These are phyloP conservation scores for Blastocrithidia nonstop DNA, from an alignment of 208 protist genomes.

Conservation along the genomic window DNA sequence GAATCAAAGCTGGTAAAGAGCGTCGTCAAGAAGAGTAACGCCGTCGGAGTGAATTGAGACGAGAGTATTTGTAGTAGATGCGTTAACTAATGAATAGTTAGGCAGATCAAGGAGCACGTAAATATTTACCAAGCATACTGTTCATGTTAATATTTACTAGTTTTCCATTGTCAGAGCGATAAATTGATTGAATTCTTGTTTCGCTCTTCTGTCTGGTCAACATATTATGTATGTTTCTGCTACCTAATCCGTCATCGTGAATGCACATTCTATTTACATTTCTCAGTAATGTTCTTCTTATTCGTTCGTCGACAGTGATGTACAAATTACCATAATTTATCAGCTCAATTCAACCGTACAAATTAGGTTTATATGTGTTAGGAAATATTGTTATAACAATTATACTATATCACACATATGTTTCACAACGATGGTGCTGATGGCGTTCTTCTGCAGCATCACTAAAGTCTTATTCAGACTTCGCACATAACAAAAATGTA, in stretches of 20 bases:
- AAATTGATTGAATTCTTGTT: conserved; percentile 64
- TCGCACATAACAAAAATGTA: too few relatives aligned
- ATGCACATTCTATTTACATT: conserved; percentile 22
- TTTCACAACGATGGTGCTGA: too few relatives aligned
- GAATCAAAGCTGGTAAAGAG: conserved; percentile 42
- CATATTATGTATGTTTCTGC: conserved; percentile 16
- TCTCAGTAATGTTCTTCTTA: conserved; percentile 39
- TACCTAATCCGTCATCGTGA: conserved; percentile 36
- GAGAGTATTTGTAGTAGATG: conserved; percentile 33
- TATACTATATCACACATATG: too few relatives aligned
- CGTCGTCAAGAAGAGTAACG: conserved; percentile 37
- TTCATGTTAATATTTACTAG: conserved; percentile 66
- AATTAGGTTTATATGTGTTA: too few relatives aligned
- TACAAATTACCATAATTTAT: conserved; percentile 9
- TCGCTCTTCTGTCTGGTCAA: conserved; percentile 34
- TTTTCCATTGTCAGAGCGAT: conserved; percentile 55
- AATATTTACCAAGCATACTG: conserved; percentile 51
- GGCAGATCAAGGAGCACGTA: conserved; percentile 4
- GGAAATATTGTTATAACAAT: too few relatives aligned
- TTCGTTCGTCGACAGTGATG: conserved; percentile 30
- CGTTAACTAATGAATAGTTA: conserved; percentile 10
- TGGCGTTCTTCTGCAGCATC: too few relatives aligned
- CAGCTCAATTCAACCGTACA: too few relatives aligned
- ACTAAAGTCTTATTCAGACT: too few relatives aligned
- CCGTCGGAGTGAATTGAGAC: conserved; percentile 33